A percentile compares a stretch with the other conserved stretches of the same genome.
phyloP scores from a whole-genome alignment of 208 protist genomes.

The Trypanosoma melophagium region DNA sequence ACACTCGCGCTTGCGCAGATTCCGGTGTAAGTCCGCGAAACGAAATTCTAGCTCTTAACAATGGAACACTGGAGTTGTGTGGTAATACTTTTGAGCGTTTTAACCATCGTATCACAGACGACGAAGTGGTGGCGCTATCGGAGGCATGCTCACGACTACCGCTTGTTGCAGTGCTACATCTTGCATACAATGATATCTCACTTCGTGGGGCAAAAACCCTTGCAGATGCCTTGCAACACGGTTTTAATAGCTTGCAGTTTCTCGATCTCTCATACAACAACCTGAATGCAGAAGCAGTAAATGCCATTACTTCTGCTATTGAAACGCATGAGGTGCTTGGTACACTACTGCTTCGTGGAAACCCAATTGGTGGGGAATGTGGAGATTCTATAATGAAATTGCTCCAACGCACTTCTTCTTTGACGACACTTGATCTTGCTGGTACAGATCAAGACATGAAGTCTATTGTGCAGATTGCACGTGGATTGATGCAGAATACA shows the following conservation, averaged over 20 bases:
- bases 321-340: slow-evolving; percentile 29
- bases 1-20: slow-evolving; percentile 41
- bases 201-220: slow-evolving; percentile 40
- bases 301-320: slow-evolving; percentile 39
- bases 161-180: slow-evolving; percentile 36
- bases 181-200: slow-evolving; percentile 74
- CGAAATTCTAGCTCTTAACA: slow-evolving; percentile 33
- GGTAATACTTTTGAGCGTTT: slow-evolving; percentile 76
- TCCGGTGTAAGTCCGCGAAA: slow-evolving; percentile 37
- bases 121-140: slow-evolving; percentile 50
- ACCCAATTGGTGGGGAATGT: slow-evolving; percentile 44
- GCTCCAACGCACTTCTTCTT: slow-evolving; percentile 32
- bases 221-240: slow-evolving; percentile 40
- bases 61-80: slow-evolving; percentile 31
- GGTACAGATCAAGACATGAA: slow-evolving; percentile 56
- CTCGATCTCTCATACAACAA: slow-evolving; percentile 68
- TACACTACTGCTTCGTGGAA: slow-evolving; percentile 47
- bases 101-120: slow-evolving; percentile 49
- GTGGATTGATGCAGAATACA: slow-evolving; percentile 39
- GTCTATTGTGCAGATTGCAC: slow-evolving; percentile 49
- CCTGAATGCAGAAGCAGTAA: slow-evolving; percentile 43
- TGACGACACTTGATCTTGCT: slow-evolving; percentile 57
- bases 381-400: slow-evolving; percentile 39
- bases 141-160: slow-evolving; percentile 23
- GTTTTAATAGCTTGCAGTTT: slow-evolving; percentile 35